These are phyloP conservation scores for Decorospora gaudefroyi DNA, from an alignment of 2,329 filamentous ascomycete species.

Conservation along the genomic window DNA sequence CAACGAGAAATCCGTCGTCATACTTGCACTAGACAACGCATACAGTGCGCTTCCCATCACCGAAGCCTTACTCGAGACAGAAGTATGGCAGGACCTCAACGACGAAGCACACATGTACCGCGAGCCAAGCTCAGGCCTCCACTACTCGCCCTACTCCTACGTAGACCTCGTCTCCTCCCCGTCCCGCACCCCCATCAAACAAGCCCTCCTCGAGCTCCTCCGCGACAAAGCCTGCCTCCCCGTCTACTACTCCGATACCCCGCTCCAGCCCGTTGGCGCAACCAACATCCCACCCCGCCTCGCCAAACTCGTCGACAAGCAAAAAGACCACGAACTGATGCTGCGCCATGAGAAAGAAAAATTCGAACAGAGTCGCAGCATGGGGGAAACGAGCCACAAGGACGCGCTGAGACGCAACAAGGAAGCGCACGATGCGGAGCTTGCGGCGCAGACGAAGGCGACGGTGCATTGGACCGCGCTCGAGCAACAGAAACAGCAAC, in stretches of 20 bases:
- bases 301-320: conserved; percentile 35
- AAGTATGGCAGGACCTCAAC: conserved; percentile 68
- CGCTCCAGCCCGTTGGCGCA: conserved; percentile 46
- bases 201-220: conserved; percentile 36
- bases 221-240: conserved; percentile 42
- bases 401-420: conserved; percentile 34
- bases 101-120: conserved; percentile 56
- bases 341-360: conserved; percentile 35
- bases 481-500: too few relatives aligned
- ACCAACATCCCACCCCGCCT: conserved; percentile 40
- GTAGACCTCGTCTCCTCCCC: conserved; percentile 46
- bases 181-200: conserved; percentile 24
- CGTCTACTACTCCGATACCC: conserved; percentile 42
- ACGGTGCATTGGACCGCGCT: conserved; percentile 25
- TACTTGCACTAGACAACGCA: conserved; percentile 63
- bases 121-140: conserved; percentile 53
- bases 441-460: conserved; percentile 25
- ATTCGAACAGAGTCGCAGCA: conserved; percentile 34
- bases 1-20: conserved; percentile 62
- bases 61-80: conserved; percentile 63
- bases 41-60: conserved; percentile 60
- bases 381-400: conserved; percentile 38
- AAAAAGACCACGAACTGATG: conserved; percentile 39
- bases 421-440: conserved; percentile 35
- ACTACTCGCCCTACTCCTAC: conserved; percentile 69